Evolutionary conservation across 1,284 basidiomycete species (phyloP).

Genomic region (Bjerkandera adusta): DNA sequence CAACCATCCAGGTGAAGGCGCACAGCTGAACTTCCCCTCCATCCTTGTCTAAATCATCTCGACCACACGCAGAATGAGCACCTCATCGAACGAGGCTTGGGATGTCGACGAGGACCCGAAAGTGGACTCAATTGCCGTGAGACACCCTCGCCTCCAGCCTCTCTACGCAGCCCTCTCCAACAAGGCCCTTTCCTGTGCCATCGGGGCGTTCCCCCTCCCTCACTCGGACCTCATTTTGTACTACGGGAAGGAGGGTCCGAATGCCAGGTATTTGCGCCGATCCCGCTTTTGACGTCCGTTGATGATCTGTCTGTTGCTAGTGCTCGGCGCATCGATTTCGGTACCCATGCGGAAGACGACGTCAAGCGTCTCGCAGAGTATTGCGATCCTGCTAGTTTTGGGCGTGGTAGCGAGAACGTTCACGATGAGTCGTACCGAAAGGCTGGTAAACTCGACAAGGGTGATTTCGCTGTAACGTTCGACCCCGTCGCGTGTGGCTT

Average conservation of each 20-base stretch:
- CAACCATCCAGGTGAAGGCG: too few species aligned
- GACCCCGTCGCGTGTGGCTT: conserved; percentile 23
- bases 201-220: conserved; percentile 7
- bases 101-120: too few species aligned
- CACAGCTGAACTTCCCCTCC: too few species aligned
- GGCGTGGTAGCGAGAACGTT: conserved; percentile 19
- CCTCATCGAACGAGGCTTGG: too few species aligned
- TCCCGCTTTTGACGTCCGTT: neutral
- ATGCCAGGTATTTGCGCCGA: conserved; percentile 2
- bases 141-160: neutral
- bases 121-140: too few species aligned
- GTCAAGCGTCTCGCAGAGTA: conserved; percentile 10
- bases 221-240: conserved; percentile 12
- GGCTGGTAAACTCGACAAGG: conserved; percentile 25
- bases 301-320: neutral
- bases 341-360: neutral
- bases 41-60: too few species aligned
- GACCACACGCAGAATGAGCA: too few species aligned
- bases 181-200: conserved; percentile 7
- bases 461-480: conserved; percentile 26
- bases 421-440: conserved; percentile 26
- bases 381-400: conserved; percentile 23
- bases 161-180: neutral
- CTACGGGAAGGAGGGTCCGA: conserved; percentile 12
- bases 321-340: conserved; percentile 6